Evolutionary conservation across 495 filamentous ascomycete genomes (phyloP).

Genomic region (Trichocladium antarcticum): DNA sequence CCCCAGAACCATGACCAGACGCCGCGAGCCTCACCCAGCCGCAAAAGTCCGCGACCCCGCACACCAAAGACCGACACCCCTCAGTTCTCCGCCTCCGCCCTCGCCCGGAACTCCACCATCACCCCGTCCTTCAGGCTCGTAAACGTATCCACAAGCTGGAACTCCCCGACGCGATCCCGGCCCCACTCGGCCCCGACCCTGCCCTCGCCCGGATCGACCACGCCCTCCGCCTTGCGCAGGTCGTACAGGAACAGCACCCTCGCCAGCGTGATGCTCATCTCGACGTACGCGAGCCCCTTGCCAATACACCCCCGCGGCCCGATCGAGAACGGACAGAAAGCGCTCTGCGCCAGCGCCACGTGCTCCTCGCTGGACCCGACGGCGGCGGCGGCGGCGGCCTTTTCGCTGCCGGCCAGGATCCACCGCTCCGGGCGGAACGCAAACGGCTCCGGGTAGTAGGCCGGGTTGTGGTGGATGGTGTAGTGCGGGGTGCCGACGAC

Average conservation of each 20-base stretch:
- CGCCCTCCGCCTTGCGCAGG: slow-evolving; percentile 32
- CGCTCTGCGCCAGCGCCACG: slow-evolving; percentile 36
- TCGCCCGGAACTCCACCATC: slow-evolving; percentile 43
- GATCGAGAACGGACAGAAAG: slow-evolving; percentile 48
- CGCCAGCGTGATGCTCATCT: slow-evolving; percentile 41
- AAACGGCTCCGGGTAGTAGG: slow-evolving; percentile 45
- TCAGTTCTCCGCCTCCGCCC: slow-evolving; percentile 4
- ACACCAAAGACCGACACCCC: not conserved
- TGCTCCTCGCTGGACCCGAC: slow-evolving; percentile 22
- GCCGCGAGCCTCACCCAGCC: no score
- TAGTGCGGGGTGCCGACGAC: slow-evolving; percentile 46
- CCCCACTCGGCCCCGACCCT: slow-evolving; percentile 34
- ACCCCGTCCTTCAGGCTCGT: slow-evolving; percentile 48
- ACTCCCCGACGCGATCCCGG: slow-evolving; percentile 36
- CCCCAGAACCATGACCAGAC: no score
- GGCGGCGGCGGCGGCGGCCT: not conserved
- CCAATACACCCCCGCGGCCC: slow-evolving; percentile 50
- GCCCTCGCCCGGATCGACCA: slow-evolving; percentile 34
- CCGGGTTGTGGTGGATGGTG: slow-evolving; percentile 45
- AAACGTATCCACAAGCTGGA: slow-evolving; percentile 47
- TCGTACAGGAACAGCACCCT: slow-evolving; percentile 41
- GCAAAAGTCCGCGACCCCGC: no score
- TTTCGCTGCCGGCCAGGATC: slow-evolving; percentile 27
- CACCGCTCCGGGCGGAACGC: slow-evolving; percentile 46
- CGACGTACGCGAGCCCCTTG: slow-evolving; percentile 45